These are phyloP conservation scores for Pythium angustatum DNA, from an alignment of 352 stramenopile species.

Conservation along the genomic window DNA sequence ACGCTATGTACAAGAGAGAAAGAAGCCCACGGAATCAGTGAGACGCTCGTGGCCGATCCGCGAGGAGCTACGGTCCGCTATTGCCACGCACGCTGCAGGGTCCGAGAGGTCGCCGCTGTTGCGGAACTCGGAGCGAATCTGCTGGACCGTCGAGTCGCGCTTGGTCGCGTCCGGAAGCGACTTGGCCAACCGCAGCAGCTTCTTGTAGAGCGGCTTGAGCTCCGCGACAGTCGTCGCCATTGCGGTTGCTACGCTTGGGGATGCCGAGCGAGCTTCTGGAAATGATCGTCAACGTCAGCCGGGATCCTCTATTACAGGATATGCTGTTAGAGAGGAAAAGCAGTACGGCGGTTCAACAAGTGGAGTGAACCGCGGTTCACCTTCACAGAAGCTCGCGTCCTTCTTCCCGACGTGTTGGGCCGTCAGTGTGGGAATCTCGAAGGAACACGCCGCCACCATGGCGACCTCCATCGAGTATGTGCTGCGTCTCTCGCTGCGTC, in stretches of 20 bases:
- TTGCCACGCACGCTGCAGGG: conserved; percentile 60
- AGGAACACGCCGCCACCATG: not conserved
- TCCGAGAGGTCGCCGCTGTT: conserved; percentile 55
- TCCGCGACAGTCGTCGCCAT: conserved; percentile 38
- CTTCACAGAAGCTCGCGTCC: not conserved
- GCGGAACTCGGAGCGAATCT: conserved; percentile 82
- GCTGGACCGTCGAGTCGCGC: conserved; percentile 57
- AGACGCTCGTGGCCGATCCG: too few species aligned
- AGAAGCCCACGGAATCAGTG: too few species aligned
- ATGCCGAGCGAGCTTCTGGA: too few species aligned
- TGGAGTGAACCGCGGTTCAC: not conserved
- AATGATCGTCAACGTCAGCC: not conserved
- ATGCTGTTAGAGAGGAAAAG: conserved; percentile 4
- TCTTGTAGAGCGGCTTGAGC: conserved; percentile 84
- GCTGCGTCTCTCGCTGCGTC: not conserved
- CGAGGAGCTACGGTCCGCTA: not conserved
- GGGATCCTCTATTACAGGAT: conserved; percentile 9
- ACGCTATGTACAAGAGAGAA: conserved; percentile 43
- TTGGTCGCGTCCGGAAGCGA: conserved; percentile 66
- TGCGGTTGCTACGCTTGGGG: conserved; percentile 2
- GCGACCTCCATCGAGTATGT: conserved; percentile 65
- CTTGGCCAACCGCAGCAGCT: conserved; percentile 77
- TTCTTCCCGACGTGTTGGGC: too few species aligned
- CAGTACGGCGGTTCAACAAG: conserved; percentile 15
- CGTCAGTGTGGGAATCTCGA: conserved; percentile 9